phyloP scores from a whole-genome alignment of 2,329 filamentous ascomycete genomes.

The Fusarium sp. region DNA sequence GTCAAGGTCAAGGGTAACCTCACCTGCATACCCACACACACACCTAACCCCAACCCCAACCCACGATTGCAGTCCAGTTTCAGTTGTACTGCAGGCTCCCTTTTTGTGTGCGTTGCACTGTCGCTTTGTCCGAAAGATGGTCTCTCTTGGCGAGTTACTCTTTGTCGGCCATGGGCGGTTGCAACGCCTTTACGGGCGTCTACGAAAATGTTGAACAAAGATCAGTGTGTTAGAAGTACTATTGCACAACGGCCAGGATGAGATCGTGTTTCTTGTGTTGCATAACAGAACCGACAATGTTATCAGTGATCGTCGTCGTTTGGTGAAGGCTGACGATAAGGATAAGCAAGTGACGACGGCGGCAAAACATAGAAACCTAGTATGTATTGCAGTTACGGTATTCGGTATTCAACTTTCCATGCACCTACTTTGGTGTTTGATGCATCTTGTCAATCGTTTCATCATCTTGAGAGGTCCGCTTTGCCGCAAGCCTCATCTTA shows the following conservation, averaged over 20 bases:
- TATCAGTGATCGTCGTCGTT: slow-evolving; percentile 22
- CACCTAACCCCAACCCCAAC: slow-evolving; percentile 28
- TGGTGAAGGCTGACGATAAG: slow-evolving; percentile 23
- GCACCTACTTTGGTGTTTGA: not conserved
- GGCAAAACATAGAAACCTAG: slow-evolving; percentile 29
- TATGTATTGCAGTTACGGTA: not conserved
- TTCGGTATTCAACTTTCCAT: slow-evolving; percentile 1
- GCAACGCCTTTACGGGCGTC: slow-evolving; percentile 27
- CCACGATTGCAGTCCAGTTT: slow-evolving; percentile 11
- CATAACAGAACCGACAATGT: slow-evolving; percentile 2
- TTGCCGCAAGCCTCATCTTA: slow-evolving; percentile 32
- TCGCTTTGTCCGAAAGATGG: slow-evolving; percentile 33
- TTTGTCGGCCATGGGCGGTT: slow-evolving; percentile 23
- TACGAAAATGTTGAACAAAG: slow-evolving; percentile 11
- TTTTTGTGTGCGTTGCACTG: not conserved
- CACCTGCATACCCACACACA: slow-evolving; percentile 27
- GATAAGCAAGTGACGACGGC: slow-evolving; percentile 32
- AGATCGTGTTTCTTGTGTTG: slow-evolving; percentile 19
- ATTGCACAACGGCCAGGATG: not conserved
- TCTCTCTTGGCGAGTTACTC: slow-evolving; percentile 32
- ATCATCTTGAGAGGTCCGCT: slow-evolving; percentile 22
- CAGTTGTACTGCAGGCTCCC: not conserved
- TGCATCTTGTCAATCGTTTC: slow-evolving; percentile 23
- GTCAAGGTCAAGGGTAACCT: slow-evolving; percentile 20
- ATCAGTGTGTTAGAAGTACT: not conserved